phyloP scores from a whole-genome alignment of 2,329 filamentous ascomycete species.

The Colletotrichum sp. region DNA sequence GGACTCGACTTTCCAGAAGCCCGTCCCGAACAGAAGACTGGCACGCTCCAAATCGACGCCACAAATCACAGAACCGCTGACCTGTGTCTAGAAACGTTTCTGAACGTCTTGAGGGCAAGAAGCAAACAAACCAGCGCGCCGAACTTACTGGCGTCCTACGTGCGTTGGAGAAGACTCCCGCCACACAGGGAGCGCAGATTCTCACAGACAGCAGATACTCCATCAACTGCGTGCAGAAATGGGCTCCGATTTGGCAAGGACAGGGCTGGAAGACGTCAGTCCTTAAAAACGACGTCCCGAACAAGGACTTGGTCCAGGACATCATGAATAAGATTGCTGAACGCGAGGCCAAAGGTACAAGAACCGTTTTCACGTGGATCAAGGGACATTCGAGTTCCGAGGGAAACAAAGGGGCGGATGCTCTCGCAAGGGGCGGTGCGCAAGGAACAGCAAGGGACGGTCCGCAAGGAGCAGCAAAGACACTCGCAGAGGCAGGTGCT shows the following conservation, averaged over 20 bases:
- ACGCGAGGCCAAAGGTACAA: conserved; percentile 61
- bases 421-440: conserved; percentile 66
- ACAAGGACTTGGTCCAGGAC: conserved; percentile 81
- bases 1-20: not conserved
- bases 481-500: not conserved
- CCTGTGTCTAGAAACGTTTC: conserved; percentile 63
- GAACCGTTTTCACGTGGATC: conserved; percentile 83
- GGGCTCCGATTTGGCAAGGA: conserved; percentile 78
- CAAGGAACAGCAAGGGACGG: conserved; percentile 24
- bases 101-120: conserved; percentile 73
- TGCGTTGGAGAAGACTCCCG: conserved; percentile 77
- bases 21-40: not conserved
- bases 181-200: conserved; percentile 74
- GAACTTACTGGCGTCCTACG: conserved; percentile 89
- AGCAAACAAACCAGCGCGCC: conserved; percentile 95
- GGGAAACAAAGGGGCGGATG: conserved; percentile 84
- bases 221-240: conserved; percentile 86
- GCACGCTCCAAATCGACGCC: not conserved
- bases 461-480: not conserved
- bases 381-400: conserved; percentile 79
- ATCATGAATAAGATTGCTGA: conserved; percentile 61
- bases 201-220: conserved; percentile 90
- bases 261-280: conserved; percentile 79
- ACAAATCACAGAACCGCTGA: not conserved
- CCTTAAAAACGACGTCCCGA: conserved; percentile 76